A percentile compares a stretch with the other conserved stretches of the same genome.
These are phyloP conservation scores for Penicillium palitans DNA, from an alignment of 2,329 filamentous ascomycete species.

Conservation along the genomic window DNA sequence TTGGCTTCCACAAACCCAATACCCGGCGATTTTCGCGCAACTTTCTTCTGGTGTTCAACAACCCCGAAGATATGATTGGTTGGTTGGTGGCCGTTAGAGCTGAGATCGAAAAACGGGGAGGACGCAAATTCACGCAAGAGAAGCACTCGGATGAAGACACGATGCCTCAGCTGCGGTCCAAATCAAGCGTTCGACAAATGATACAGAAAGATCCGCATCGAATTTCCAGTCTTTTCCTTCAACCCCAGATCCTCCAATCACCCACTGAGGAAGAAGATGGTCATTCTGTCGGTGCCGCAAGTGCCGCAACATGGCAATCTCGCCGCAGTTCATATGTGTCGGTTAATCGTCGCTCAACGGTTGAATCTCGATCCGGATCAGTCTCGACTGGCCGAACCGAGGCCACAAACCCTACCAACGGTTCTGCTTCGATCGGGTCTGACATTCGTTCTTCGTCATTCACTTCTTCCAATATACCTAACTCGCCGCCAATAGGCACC, in stretches of 20 bases:
- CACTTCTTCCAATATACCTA: constrained; percentile 18
- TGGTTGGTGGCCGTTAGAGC: constrained; percentile 49
- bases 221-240: constrained; percentile 34
- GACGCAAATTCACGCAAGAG: constrained; percentile 46
- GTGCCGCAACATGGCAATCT: constrained; percentile 28
- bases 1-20: constrained; percentile 41
- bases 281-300: constrained; percentile 18
- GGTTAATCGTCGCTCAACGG: constrained; percentile 30
- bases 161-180: constrained; percentile 29
- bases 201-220: constrained; percentile 40
- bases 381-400: constrained; percentile 32
- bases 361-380: constrained; percentile 34
- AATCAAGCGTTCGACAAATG: constrained; percentile 33
- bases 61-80: constrained; percentile 45
- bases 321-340: constrained; percentile 33
- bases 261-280: constrained; percentile 30
- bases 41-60: constrained; percentile 47
- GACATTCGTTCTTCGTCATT: constrained; percentile 21
- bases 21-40: constrained; percentile 39
- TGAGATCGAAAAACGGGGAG: constrained; percentile 49
- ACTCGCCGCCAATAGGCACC: constrained; percentile 18
- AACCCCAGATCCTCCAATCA: constrained; percentile 27
- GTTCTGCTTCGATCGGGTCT: constrained; percentile 6
- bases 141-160: constrained; percentile 33
- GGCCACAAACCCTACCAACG: constrained; percentile 16